Conservation (phyloP, 2,329 filamentous ascomycete genomes). For the Zasmidium cellare region DNA sequence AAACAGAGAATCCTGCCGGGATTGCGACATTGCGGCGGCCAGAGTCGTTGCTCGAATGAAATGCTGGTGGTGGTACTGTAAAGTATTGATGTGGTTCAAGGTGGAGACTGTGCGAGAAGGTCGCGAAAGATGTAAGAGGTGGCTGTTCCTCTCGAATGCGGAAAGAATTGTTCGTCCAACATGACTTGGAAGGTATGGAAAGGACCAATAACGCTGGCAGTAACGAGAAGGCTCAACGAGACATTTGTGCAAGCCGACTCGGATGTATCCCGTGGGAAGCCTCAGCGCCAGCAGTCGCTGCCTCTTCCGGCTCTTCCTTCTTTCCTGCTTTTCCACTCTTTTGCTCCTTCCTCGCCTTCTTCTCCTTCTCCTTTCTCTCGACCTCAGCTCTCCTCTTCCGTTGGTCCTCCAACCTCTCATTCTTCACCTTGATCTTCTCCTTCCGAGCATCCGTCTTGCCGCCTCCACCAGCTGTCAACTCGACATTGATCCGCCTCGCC, state of each 20-base stretch:
- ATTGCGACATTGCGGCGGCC: too few relatives aligned
- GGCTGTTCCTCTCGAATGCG: too few relatives aligned
- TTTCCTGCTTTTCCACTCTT: conserved; percentile 33
- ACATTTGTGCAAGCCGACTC: conserved; percentile 32
- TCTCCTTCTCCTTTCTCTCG: conserved; percentile 46
- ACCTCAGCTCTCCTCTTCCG: conserved; percentile 55
- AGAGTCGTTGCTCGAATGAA: too few relatives aligned
- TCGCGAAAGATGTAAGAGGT: too few relatives aligned
- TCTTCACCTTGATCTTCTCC: conserved; percentile 81
- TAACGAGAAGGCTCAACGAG: conserved; percentile 4
- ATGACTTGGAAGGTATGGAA: too few relatives aligned
- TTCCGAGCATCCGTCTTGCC: conserved; percentile 71
- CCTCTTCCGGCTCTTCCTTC: not conserved
- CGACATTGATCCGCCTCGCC: conserved; percentile 82
- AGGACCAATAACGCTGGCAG: too few relatives aligned
- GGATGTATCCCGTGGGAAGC: conserved; percentile 34
- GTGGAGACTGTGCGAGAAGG: too few relatives aligned
- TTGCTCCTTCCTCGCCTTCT: conserved; percentile 41
- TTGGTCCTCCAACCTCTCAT: conserved; percentile 76
- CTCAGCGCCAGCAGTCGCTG: conserved; percentile 3
- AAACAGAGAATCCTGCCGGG: too few relatives aligned
- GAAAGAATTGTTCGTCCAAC: too few relatives aligned
- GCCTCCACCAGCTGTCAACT: conserved; percentile 83
- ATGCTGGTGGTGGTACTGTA: too few relatives aligned
- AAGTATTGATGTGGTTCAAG: too few relatives aligned